Evolutionary conservation across 768 basidiomycete genomes (phyloP).

Genomic region (Lactarius tabidus): DNA sequence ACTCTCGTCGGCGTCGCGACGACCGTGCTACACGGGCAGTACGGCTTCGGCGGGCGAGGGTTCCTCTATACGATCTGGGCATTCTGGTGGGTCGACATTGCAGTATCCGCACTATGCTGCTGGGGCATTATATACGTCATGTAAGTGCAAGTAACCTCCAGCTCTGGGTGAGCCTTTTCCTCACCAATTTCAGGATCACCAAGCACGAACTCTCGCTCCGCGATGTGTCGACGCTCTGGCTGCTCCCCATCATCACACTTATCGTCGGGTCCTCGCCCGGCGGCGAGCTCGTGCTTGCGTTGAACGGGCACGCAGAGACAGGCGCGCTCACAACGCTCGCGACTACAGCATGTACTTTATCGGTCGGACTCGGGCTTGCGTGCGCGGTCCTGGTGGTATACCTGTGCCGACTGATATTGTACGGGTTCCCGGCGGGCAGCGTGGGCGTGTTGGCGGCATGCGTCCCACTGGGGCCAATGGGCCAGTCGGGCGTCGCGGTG

Average conservation of each 20-base stretch:
- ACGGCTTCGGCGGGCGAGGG: slow-evolving; percentile 45
- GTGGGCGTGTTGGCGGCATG: slow-evolving; percentile 53
- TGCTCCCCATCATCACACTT: slow-evolving; percentile 71
- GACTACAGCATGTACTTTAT: slow-evolving; percentile 51
- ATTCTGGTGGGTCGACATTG: slow-evolving; percentile 66
- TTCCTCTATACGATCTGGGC: slow-evolving; percentile 58
- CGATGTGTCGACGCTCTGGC: slow-evolving; percentile 59
- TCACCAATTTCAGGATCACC: slow-evolving; percentile 6
- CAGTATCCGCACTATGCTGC: slow-evolving; percentile 52
- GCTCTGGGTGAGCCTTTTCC: too few species aligned
- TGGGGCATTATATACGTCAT: slow-evolving; percentile 64
- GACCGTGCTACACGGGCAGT: slow-evolving; percentile 41
- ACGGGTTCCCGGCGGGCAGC: slow-evolving; percentile 50
- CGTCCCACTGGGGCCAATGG: slow-evolving; percentile 71
- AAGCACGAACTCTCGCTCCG: slow-evolving; percentile 53
- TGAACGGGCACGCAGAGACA: slow-evolving; percentile 35
- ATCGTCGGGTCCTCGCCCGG: slow-evolving; percentile 70
- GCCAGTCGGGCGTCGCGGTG: slow-evolving; percentile 59
- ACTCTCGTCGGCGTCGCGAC: slow-evolving; percentile 54
- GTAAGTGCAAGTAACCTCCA: slow-evolving; percentile 36
- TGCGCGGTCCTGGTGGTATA: slow-evolving; percentile 67
- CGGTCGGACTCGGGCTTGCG: slow-evolving; percentile 54
- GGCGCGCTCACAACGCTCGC: slow-evolving; percentile 54
- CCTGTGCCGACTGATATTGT: slow-evolving; percentile 51
- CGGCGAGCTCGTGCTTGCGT: slow-evolving; percentile 49